Conservation (phyloP, 2,329 filamentous ascomycete species). For the Neonectria magnoliae region DNA sequence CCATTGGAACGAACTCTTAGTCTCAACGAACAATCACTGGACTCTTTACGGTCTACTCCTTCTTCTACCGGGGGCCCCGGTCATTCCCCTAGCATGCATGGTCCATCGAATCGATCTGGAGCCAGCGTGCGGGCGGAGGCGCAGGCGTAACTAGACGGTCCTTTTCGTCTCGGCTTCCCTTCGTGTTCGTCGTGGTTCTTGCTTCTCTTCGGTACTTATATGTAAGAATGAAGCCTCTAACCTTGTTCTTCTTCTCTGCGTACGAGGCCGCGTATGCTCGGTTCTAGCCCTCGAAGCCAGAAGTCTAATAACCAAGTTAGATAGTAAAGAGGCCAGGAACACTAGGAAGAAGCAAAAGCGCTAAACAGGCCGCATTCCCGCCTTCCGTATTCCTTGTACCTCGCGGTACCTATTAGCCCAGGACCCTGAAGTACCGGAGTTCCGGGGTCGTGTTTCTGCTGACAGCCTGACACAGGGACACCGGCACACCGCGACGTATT, state of each 20-base stretch:
- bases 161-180: background rate
- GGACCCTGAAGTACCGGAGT: constrained; percentile 15
- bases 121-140: background rate
- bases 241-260: background rate
- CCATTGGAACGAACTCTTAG: too few relatives aligned
- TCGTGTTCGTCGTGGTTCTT: background rate
- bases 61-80: background rate
- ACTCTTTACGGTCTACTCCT: background rate
- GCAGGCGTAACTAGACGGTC: background rate
- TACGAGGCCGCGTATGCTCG: background rate
- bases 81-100: background rate
- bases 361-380: background rate
- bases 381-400: constrained; percentile 5
- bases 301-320: background rate
- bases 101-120: background rate
- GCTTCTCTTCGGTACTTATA: too few relatives aligned
- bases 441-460: background rate
- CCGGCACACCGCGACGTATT: constrained; percentile 22
- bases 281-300: background rate
- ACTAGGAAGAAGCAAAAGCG: background rate
- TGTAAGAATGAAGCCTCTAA: background rate
- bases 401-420: constrained; percentile 3
- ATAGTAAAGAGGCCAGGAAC: background rate
- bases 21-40: background rate
- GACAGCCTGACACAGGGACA: background rate